These are phyloP conservation scores for Cymodocea nodosa DNA, from an alignment of 116 monocot species.

Conservation along the genomic window DNA sequence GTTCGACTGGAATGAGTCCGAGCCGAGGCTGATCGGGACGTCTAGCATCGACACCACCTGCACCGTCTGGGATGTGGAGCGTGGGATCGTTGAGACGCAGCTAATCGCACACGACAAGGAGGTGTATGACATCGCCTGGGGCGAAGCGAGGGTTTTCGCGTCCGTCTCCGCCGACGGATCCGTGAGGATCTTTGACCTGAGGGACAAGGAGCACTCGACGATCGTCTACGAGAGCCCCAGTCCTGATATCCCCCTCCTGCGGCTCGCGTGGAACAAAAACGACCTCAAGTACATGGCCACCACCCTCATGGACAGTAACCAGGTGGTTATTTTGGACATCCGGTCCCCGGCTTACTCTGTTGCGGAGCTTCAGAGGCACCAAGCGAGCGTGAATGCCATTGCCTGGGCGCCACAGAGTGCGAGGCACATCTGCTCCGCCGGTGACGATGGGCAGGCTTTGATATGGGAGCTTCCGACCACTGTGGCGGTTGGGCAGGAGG, in stretches of 20 bases:
- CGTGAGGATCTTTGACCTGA: slow-evolving; percentile 64
- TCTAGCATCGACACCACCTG: slow-evolving; percentile 76
- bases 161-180: slow-evolving; percentile 85
- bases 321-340: slow-evolving; percentile 62
- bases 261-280: slow-evolving; percentile 74
- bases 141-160: slow-evolving; percentile 68
- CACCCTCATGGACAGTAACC: slow-evolving; percentile 60
- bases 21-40: slow-evolving; percentile 54
- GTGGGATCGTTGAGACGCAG: slow-evolving; percentile 45
- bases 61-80: slow-evolving; percentile 69
- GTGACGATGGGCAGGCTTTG: slow-evolving; percentile 79
- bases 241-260: slow-evolving; percentile 61
- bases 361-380: slow-evolving; percentile 71
- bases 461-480: slow-evolving; percentile 59
- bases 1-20: slow-evolving; percentile 74
- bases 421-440: slow-evolving; percentile 61
- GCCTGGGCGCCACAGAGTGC: slow-evolving; percentile 66
- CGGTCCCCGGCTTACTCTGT: slow-evolving; percentile 51
- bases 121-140: slow-evolving; percentile 93
- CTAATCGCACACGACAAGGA: slow-evolving; percentile 84
- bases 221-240: slow-evolving; percentile 77
- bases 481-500: slow-evolving; percentile 13
- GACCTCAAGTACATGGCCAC: slow-evolving; percentile 71
- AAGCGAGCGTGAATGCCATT: slow-evolving; percentile 53
- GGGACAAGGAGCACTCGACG: slow-evolving; percentile 81